These are phyloP conservation scores for Neoboletus subvelutipes DNA, from an alignment of 768 basidiomycete genomes.

Conservation along the genomic window DNA sequence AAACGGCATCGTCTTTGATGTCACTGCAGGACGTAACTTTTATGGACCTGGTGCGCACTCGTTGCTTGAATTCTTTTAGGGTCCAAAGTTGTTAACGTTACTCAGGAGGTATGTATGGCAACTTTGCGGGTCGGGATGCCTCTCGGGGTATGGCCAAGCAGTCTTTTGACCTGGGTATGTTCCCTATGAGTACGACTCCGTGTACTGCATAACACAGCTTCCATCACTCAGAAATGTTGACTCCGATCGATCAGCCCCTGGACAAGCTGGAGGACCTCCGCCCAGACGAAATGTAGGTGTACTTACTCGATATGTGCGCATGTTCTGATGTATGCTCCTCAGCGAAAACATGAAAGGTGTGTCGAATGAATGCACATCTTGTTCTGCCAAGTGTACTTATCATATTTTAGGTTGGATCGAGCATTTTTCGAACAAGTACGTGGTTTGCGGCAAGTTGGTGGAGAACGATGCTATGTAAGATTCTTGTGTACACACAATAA, in stretches of 20 bases:
- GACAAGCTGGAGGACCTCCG: conserved; percentile 81
- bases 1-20: conserved; percentile 88
- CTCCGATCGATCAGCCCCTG: conserved; percentile 79
- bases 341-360: conserved; percentile 92
- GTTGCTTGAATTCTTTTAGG: neutral
- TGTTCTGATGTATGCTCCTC: neutral
- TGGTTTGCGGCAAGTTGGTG: conserved; percentile 84
- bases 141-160: conserved; percentile 98
- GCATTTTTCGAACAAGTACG: conserved; percentile 92
- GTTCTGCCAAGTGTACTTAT: neutral
- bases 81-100: neutral
- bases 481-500: neutral
- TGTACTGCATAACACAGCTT: neutral
- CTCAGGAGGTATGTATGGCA: conserved; percentile 92
- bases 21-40: conserved; percentile 84
- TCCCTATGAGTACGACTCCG: neutral
- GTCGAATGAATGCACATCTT: neutral
- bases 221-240: conserved; percentile 73
- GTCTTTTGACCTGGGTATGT: conserved; percentile 86
- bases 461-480: conserved; percentile 60
- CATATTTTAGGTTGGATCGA: conserved; percentile 76
- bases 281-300: conserved; percentile 76
- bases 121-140: conserved; percentile 96
- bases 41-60: conserved; percentile 84
- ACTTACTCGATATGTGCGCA: neutral